These are phyloP conservation scores for Zalaria obscura DNA, from an alignment of 2,329 filamentous ascomycete genomes.

Conservation along the genomic window DNA sequence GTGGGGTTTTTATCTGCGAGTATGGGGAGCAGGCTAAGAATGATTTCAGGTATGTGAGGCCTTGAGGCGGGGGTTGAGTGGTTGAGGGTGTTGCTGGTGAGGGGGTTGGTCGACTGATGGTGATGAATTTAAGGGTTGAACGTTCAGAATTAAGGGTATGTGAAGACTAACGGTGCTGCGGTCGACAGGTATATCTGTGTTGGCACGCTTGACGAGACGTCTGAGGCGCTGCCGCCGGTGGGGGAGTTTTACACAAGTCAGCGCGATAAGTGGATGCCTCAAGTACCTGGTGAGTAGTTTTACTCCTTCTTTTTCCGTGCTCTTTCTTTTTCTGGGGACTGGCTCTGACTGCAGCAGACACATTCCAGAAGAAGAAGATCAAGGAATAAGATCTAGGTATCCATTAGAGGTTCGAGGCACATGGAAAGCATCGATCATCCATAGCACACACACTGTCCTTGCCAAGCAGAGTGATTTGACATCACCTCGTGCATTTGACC, in stretches of 20 bases:
- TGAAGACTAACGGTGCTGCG: too few species aligned
- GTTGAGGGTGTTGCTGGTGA: too few species aligned
- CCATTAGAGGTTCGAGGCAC: too few species aligned
- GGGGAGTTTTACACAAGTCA: slow-evolving; percentile 62
- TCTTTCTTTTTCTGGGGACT: background rate
- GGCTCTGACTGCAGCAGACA: background rate
- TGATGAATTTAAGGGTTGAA: too few species aligned
- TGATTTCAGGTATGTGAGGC: slow-evolving; percentile 11
- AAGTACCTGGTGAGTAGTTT: background rate
- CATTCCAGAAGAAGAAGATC: background rate
- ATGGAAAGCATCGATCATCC: too few species aligned
- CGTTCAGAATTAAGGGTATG: too few species aligned
- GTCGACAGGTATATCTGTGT: background rate
- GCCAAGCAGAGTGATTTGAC: too few species aligned
- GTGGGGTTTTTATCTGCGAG: slow-evolving; percentile 37
- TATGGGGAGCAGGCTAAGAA: slow-evolving; percentile 26
- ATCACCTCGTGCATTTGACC: too few species aligned
- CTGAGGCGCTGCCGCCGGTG: slow-evolving; percentile 20
- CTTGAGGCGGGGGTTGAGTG: too few species aligned
- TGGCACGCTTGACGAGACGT: slow-evolving; percentile 13
- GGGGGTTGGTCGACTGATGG: too few species aligned
- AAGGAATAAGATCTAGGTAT: background rate
- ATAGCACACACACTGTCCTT: too few species aligned
- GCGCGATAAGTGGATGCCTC: background rate
- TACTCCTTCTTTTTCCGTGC: background rate